These are phyloP conservation scores for Albugo laibachii DNA, from an alignment of 352 stramenopile species.

Conservation along the genomic window DNA sequence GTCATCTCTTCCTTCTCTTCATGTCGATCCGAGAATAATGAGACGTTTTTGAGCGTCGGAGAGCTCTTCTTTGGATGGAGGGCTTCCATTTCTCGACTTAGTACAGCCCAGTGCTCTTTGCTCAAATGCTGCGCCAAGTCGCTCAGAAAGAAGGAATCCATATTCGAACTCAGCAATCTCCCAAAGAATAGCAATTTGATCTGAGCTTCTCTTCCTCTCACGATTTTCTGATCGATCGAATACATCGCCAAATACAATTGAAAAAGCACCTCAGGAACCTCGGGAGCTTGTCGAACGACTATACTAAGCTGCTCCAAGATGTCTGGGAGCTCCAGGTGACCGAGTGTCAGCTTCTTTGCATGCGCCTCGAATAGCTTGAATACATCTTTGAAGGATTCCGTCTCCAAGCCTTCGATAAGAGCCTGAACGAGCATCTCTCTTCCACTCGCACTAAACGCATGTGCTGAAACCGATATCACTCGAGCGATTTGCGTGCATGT, in stretches of 20 bases:
- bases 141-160: conserved; percentile 53
- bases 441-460: conserved; percentile 35
- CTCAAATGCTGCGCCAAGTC: conserved; percentile 34
- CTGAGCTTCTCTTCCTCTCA: not conserved
- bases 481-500: conserved; percentile 50
- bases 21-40: too few relatives aligned
- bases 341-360: conserved; percentile 34
- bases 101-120: conserved; percentile 37
- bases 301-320: conserved; percentile 28
- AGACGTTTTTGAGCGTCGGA: too few relatives aligned
- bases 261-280: conserved; percentile 35
- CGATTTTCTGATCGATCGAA: not conserved
- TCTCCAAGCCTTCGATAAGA: conserved; percentile 35
- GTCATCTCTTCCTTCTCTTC: too few relatives aligned
- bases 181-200: conserved; percentile 34
- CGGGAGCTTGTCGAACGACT: conserved; percentile 28
- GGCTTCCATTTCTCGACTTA: too few relatives aligned
- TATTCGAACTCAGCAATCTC: conserved; percentile 29
- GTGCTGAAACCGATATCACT: conserved; percentile 31
- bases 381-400: conserved; percentile 43
- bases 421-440: conserved; percentile 55
- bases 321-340: conserved; percentile 31
- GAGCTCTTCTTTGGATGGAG: too few relatives aligned
- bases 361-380: conserved; percentile 40
- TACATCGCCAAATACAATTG: conserved; percentile 32